A percentile compares a stretch with the other conserved stretches of the same genome.
Evolutionary conservation across 2,329 filamentous ascomycete species (phyloP).

Genomic region (Penicillium frequentans): DNA sequence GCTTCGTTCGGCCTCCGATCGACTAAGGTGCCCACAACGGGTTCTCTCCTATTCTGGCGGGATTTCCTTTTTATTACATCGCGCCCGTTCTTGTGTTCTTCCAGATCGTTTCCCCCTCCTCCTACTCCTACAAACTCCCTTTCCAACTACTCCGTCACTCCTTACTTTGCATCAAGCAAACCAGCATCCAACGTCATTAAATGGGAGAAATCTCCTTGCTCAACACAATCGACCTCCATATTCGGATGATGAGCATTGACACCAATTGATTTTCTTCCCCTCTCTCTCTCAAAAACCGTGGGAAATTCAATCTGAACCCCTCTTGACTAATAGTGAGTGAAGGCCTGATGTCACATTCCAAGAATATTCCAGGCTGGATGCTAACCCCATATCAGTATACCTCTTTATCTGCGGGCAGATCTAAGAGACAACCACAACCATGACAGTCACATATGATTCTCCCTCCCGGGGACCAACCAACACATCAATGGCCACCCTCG

Average conservation of each 20-base stretch:
- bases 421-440: slow-evolving; percentile 41
- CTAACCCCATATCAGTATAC: slow-evolving; percentile 1
- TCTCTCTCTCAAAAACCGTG: slow-evolving; percentile 3
- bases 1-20: slow-evolving; percentile 25
- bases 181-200: slow-evolving; percentile 7
- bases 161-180: slow-evolving; percentile 13
- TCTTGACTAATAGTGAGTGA: slow-evolving; percentile 18
- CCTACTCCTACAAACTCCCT: slow-evolving; percentile 14
- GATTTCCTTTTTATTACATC: slow-evolving; percentile 29
- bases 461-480: slow-evolving; percentile 65
- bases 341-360: slow-evolving; percentile 3
- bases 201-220: slow-evolving; percentile 27
- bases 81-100: slow-evolving; percentile 26
- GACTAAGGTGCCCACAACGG: slow-evolving; percentile 31
- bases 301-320: slow-evolving; percentile 6
- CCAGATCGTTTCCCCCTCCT: slow-evolving; percentile 13
- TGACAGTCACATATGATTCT: slow-evolving; percentile 77
- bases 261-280: slow-evolving; percentile 22
- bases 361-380: not conserved
- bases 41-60: slow-evolving; percentile 38
- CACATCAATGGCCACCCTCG: slow-evolving; percentile 60
- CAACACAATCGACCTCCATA: slow-evolving; percentile 10
- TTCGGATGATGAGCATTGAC: slow-evolving; percentile 32
- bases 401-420: slow-evolving; percentile 44
- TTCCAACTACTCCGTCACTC: slow-evolving; percentile 26